A percentile compares a stretch with the other conserved stretches of the same genome.
phyloP scores from a whole-genome alignment of 495 filamentous ascomycete genomes.

The Baudoinia panamericana region DNA sequence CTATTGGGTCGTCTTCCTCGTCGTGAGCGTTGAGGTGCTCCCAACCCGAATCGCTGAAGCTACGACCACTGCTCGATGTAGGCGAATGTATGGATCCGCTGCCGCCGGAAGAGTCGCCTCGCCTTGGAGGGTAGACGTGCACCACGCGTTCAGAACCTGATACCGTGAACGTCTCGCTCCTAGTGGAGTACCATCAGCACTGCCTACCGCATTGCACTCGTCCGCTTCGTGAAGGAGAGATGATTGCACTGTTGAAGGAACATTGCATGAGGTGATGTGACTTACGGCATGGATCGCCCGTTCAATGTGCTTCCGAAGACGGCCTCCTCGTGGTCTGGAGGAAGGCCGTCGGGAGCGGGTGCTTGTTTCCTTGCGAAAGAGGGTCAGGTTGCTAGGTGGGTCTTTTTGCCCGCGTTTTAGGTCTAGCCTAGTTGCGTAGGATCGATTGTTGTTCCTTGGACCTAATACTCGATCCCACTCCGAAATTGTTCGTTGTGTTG shows the following conservation, averaged over 20 bases:
- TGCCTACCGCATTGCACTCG: not conserved
- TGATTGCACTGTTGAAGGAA: not conserved
- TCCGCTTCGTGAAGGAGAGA: too few species aligned
- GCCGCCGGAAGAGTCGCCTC: constrained; percentile 13
- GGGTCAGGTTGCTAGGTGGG: too few species aligned
- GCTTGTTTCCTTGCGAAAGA: constrained; percentile 1
- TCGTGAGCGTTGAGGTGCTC: constrained; percentile 11
- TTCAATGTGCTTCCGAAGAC: too few species aligned
- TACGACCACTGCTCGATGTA: constrained; percentile 8
- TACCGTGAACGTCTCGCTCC: constrained; percentile 9
- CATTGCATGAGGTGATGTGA: not conserved
- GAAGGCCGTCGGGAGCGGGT: not conserved
- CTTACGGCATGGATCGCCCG: constrained; percentile 4
- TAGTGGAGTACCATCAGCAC: not conserved
- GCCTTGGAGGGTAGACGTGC: constrained; percentile 1
- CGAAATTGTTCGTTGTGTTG: too few species aligned
- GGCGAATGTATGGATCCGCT: constrained; percentile 17
- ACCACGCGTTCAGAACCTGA: constrained; percentile 16
- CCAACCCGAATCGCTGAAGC: constrained; percentile 14
- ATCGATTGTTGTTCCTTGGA: too few species aligned
- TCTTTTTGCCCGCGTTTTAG: too few species aligned
- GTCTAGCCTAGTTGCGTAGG: too few species aligned
- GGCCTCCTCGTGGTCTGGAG: not conserved
- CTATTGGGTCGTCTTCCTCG: constrained; percentile 29
- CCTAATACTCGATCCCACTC: too few species aligned